Base-by-base conservation (phyloP, 148 eudicot species). In the Amaranthus hypochondriacus region DNA sequence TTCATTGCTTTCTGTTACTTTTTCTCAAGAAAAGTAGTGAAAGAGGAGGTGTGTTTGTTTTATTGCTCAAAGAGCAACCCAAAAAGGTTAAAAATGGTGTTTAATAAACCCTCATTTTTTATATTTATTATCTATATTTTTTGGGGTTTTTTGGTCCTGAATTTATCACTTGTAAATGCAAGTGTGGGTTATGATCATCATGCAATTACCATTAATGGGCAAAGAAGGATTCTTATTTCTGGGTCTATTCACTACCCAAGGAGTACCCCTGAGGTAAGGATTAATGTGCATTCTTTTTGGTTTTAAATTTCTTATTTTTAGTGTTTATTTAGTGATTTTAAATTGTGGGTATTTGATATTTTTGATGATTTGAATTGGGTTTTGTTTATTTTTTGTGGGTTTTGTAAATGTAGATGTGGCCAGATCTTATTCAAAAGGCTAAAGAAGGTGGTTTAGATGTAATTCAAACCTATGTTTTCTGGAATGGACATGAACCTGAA, bases 181-280 rank as follows among this genome's bases (percentile, higher is more conserved):
- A 86, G 80, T 79, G 91, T 92, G 28, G 89, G 88, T 21, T 92
- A 90, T 83, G 93, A 92, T 78, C 68, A 71, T 44, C 85, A 74
- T 75, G 90, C 97, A n/a, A 87, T 92, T 48, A 75, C 78, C 66
- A 87, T 92, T 52, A 89, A 89, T 90, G 97, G 97, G 14, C 84
- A 84, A 74, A 77, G 95, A 71, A 89, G 81, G 60, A 92, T 92
- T 78, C 97, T 92, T 67, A 80, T 92, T 80, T 92, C 97, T 88
- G 97, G 97, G 78, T 89, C 95, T 77, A 92, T 92, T 86, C 97
- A 92, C 75, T 92, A 92, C 70, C 97, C 97, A n/a, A 84, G 97
- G 11, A 92, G 97, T 76, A 85, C 95, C 13, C 97, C 97, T 78
- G 97, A 92, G 97, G 97, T 92, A 74, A 42, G 21, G 18, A 5